Evolutionary conservation across 352 stramenopile species (phyloP).

Genomic region (Globisporangium canariense): DNA sequence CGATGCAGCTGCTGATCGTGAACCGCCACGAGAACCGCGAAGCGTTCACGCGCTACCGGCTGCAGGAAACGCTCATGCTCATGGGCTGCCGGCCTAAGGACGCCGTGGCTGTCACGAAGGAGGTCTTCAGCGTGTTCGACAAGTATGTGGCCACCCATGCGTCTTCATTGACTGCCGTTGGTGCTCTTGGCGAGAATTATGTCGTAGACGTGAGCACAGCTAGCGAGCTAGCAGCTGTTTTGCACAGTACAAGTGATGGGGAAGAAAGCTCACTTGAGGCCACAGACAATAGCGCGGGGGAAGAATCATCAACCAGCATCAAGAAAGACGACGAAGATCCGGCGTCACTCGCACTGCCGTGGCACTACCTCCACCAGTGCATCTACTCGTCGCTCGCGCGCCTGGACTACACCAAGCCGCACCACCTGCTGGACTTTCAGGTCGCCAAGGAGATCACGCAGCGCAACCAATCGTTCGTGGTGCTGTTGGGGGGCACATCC

Average conservation of each 20-base stretch:
- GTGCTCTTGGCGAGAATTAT: no score
- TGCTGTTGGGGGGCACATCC: constrained; percentile 83
- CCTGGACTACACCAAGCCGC: constrained; percentile 83
- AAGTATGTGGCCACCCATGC: constrained; percentile 40
- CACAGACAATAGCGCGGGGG: no score
- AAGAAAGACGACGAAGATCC: not conserved
- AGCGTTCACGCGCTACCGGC: constrained; percentile 75
- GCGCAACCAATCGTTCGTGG: constrained; percentile 80
- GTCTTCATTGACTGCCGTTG: not conserved
- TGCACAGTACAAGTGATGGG: not conserved
- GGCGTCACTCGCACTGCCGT: constrained; percentile 34
- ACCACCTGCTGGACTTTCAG: constrained; percentile 82
- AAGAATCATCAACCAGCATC: not conserved
- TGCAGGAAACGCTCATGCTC: constrained; percentile 87
- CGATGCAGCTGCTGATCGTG: constrained; percentile 78
- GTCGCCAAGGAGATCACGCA: constrained; percentile 86
- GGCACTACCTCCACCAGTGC: constrained; percentile 76
- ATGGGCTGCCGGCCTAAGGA: constrained; percentile 83
- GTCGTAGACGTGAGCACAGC: not conserved
- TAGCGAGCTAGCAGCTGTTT: not conserved
- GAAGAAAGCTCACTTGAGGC: not conserved
- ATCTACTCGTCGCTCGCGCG: constrained; percentile 77
- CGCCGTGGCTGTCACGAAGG: constrained; percentile 59
- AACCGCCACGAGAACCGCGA: constrained; percentile 45
- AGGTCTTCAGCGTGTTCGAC: constrained; percentile 61